Percentiles rank a stretch among this genome's conserved stretches.
phyloP scores from a whole-genome alignment of 1,284 basidiomycete species.

The Ceratobasidium sp. region DNA sequence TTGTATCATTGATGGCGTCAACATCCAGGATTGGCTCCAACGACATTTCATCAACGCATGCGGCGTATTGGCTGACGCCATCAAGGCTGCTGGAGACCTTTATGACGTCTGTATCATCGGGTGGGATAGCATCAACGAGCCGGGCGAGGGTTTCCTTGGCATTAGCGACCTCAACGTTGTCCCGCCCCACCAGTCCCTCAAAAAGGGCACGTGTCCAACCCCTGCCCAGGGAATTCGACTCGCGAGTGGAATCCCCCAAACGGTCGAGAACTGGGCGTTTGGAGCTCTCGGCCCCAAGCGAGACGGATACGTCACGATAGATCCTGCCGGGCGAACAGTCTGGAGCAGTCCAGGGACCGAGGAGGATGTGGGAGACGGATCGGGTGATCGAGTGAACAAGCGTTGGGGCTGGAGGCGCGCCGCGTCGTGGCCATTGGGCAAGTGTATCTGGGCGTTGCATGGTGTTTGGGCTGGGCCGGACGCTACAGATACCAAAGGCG shows the following conservation, averaged over 20 bases:
- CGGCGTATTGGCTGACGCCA: slow-evolving; percentile 78
- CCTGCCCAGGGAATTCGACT: no score
- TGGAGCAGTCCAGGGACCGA: slow-evolving; percentile 72
- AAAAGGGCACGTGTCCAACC: no score
- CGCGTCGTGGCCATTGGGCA: slow-evolving; percentile 83
- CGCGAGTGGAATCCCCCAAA: no score
- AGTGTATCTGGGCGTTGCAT: slow-evolving; percentile 92
- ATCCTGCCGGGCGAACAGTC: slow-evolving; percentile 82
- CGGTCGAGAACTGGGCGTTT: no score
- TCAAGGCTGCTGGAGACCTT: slow-evolving; percentile 80
- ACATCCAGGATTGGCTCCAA: slow-evolving; percentile 96
- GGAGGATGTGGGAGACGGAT: slow-evolving; percentile 57
- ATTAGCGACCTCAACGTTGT: no score
- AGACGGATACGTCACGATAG: slow-evolving; percentile 80
- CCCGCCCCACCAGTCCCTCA: no score
- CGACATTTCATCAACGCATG: slow-evolving; percentile 86
- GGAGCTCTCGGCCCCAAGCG: no score
- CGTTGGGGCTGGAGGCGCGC: slow-evolving; percentile 88
- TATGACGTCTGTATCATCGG: slow-evolving; percentile 91
- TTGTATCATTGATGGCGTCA: slow-evolving; percentile 90
- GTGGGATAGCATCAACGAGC: no score
- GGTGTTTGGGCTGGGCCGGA: slow-evolving; percentile 85
- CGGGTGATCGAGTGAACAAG: no score
- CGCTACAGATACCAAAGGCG: slow-evolving; percentile 54
- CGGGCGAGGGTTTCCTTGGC: no score